phyloP scores from a whole-genome alignment of 2,329 filamentous ascomycete genomes.

The Botrytis tulipae region DNA sequence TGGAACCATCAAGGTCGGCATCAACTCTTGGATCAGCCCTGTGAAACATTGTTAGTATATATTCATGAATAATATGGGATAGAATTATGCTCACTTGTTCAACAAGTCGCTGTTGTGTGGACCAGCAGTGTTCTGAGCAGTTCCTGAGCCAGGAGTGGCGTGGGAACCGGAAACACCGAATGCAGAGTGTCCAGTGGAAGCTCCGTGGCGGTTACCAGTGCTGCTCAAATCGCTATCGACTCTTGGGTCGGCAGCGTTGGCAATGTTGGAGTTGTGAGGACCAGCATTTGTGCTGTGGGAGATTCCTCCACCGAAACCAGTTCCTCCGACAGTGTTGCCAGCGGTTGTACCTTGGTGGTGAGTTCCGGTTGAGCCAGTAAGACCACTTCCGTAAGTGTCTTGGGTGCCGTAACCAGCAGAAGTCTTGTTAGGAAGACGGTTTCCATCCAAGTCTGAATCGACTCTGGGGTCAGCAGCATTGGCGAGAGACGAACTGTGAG shows the following conservation, averaged over 20 bases:
- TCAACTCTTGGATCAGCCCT: constrained; percentile 53
- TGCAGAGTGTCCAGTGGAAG: constrained; percentile 28
- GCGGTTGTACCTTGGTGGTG: constrained; percentile 9
- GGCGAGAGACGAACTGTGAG: not conserved
- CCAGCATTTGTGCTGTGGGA: constrained; percentile 40
- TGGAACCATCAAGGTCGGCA: constrained; percentile 53
- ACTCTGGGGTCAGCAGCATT: constrained; percentile 51
- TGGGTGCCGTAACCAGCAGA: constrained; percentile 14
- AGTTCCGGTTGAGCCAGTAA: constrained; percentile 15
- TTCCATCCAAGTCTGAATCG: constrained; percentile 47
- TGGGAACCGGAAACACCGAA: constrained; percentile 38
- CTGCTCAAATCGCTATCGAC: constrained; percentile 51
- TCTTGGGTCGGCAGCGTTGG: constrained; percentile 52
- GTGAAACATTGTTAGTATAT: constrained; percentile 34
- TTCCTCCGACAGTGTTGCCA: constrained; percentile 15
- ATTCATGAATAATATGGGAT: not conserved
- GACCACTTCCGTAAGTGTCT: constrained; percentile 14
- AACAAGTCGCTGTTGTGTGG: constrained; percentile 52
- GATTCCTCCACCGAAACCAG: constrained; percentile 29
- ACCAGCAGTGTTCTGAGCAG: constrained; percentile 48
- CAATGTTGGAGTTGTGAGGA: constrained; percentile 39
- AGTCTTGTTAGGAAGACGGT: constrained; percentile 17
- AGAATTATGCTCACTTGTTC: constrained; percentile 46
- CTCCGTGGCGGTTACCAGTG: constrained; percentile 40
- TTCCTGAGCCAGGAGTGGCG: constrained; percentile 36